Percentiles rank a stretch among this genome's conserved stretches.
These are phyloP conservation scores for Apiotrichum siamense DNA, from an alignment of 1,284 basidiomycete species.

Conservation along the genomic window DNA sequence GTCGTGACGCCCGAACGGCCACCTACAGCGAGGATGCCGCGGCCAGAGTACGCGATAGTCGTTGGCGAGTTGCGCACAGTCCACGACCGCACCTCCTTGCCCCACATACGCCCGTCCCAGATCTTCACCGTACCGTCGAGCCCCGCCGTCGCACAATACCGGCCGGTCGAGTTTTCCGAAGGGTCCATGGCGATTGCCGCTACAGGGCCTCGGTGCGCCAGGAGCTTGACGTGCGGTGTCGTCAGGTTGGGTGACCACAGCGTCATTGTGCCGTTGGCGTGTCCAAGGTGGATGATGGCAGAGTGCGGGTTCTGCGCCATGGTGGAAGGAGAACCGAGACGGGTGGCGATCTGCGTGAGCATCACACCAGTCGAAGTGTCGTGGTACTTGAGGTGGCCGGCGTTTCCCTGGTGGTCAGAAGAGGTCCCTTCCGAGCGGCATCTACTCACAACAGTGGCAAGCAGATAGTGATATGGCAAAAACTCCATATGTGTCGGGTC, in stretches of 20 bases:
- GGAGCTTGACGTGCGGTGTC: constrained; percentile 81
- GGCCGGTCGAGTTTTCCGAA: constrained; percentile 60
- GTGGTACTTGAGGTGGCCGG: constrained; percentile 91
- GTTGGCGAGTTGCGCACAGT: constrained; percentile 54
- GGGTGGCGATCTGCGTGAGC: constrained; percentile 82
- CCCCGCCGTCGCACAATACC: constrained; percentile 87
- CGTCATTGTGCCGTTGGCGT: constrained; percentile 75
- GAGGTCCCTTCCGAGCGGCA: neutral
- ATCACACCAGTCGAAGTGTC: constrained; percentile 91
- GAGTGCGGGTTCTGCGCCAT: constrained; percentile 90
- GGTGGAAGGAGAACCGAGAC: constrained; percentile 74
- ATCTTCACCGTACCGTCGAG: constrained; percentile 83
- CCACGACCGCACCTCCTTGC: constrained; percentile 77
- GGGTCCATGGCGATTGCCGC: constrained; percentile 76
- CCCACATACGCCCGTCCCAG: constrained; percentile 97
- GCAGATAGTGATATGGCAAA: constrained; percentile 91
- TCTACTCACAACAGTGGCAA: constrained; percentile 68
- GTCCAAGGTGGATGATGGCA: constrained; percentile 89
- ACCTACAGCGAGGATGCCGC: constrained; percentile 75
- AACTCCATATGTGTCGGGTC: constrained; percentile 90
- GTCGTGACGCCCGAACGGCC: constrained; percentile 78
- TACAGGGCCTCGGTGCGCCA: constrained; percentile 87
- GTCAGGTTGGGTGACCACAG: constrained; percentile 94
- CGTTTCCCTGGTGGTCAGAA: constrained; percentile 59
- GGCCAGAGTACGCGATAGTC: constrained; percentile 53